These are phyloP conservation scores for Cryphonectria japonica DNA, from an alignment of 2,329 filamentous ascomycete species.

Conservation along the genomic window DNA sequence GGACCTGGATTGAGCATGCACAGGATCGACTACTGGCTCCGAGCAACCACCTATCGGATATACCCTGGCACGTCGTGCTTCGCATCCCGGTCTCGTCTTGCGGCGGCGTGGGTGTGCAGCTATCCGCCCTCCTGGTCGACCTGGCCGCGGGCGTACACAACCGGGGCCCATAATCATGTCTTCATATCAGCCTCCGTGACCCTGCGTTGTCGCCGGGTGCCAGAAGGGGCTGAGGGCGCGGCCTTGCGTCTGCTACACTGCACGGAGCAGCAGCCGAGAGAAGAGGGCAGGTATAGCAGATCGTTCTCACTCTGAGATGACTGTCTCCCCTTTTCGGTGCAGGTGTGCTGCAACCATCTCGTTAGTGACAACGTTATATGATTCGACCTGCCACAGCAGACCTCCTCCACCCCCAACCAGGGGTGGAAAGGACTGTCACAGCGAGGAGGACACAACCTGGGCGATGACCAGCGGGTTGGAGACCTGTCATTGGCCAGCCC, in stretches of 20 bases:
- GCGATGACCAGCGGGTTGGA: neutral
- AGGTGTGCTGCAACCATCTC: slow-evolving; percentile 15
- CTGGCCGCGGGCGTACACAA: neutral
- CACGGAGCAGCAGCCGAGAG: neutral
- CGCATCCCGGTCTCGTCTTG: neutral
- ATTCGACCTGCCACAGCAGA: slow-evolving; percentile 7
- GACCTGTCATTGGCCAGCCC: neutral
- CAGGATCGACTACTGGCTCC: neutral
- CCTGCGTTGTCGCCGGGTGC: slow-evolving; percentile 7
- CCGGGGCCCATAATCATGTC: neutral
- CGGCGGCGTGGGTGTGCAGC: slow-evolving; percentile 10
- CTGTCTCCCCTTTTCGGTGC: slow-evolving; percentile 8
- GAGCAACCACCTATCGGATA: neutral
- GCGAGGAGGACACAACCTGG: neutral
- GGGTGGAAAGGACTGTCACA: neutral
- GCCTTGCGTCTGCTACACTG: slow-evolving; percentile 4
- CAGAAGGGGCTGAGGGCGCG: slow-evolving; percentile 11
- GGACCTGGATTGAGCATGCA: neutral
- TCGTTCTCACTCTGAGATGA: neutral
- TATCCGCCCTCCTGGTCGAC: neutral
- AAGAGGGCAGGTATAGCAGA: neutral
- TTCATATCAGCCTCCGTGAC: slow-evolving; percentile 11
- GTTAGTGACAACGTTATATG: neutral
- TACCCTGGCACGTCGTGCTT: neutral
- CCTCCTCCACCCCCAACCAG: neutral